These are phyloP conservation scores for Cardamine occulta DNA, from an alignment of 345 rosid genomes.

Conservation along the genomic window DNA sequence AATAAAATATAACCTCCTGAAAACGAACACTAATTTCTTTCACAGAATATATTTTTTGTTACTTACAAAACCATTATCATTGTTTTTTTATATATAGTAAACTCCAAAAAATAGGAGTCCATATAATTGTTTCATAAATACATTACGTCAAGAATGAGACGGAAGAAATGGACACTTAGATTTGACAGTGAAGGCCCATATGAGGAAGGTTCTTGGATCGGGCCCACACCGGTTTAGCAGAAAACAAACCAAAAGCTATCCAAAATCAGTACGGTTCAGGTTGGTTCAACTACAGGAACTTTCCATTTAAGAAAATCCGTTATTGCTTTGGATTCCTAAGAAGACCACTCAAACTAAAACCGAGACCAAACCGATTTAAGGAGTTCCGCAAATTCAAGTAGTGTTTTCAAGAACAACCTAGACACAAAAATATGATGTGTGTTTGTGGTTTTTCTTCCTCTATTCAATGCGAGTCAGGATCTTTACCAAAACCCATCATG, in stretches of 20 bases:
- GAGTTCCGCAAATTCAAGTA: constrained; percentile 9
- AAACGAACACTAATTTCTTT: constrained; percentile 2
- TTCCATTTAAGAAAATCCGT: background rate
- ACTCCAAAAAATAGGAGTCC: constrained; percentile 12
- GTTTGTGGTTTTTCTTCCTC: background rate
- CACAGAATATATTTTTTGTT: background rate
- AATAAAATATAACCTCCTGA: background rate
- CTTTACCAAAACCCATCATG: constrained; percentile 91
- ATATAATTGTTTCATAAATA: background rate
- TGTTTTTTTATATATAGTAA: background rate
- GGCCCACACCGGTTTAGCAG: constrained; percentile 14
- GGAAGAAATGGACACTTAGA: background rate
- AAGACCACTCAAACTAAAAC: background rate
- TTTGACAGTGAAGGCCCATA: constrained; percentile 38
- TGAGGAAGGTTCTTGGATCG: constrained; percentile 32
- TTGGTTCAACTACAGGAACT: background rate
- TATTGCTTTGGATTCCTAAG: background rate
- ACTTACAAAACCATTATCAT: constrained; percentile 24
- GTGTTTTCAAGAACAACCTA: constrained; percentile 13
- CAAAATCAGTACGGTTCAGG: constrained; percentile 14
- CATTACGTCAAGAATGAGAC: constrained; percentile 20
- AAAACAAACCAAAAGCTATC: constrained; percentile 6
- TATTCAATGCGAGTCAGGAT: constrained; percentile 47
- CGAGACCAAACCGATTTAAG: constrained; percentile 24
- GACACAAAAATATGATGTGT: background rate